A percentile compares a stretch with the other conserved stretches of the same genome.
phyloP scores from a whole-genome alignment of 2,329 filamentous ascomycete genomes.

The Cercospora zeae-maydis region DNA sequence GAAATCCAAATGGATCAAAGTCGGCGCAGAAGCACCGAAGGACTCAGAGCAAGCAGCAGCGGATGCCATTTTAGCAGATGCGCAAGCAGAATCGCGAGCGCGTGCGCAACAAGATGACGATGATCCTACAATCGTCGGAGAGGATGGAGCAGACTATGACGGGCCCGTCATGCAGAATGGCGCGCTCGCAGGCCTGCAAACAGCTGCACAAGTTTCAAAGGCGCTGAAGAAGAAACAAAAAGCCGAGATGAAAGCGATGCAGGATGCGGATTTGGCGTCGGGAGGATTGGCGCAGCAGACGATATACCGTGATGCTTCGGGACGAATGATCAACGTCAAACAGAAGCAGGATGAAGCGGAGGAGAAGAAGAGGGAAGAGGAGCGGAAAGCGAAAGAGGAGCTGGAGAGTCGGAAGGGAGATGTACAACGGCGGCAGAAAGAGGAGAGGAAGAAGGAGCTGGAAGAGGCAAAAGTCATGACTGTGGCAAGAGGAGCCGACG shows the following conservation, averaged over 20 bases:
- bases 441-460: conserved; percentile 62
- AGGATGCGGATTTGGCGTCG: conserved; percentile 44
- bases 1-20: conserved; percentile 76
- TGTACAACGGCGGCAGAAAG: conserved; percentile 69
- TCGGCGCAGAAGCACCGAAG: conserved; percentile 54
- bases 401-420: conserved; percentile 75
- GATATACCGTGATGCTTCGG: conserved; percentile 91
- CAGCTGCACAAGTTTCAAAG: conserved; percentile 65
- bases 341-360: conserved; percentile 86
- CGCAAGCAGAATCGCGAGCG: conserved; percentile 32
- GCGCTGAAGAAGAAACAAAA: conserved; percentile 60
- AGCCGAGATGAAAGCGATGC: conserved; percentile 55
- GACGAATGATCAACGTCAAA: conserved; percentile 86
- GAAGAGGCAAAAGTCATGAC: conserved; percentile 79
- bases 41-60: conserved; percentile 62
- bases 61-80: conserved; percentile 38
- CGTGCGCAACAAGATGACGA: conserved; percentile 36
- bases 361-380: conserved; percentile 71
- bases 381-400: conserved; percentile 60
- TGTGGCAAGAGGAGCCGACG: conserved; percentile 76
- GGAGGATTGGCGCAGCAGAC: conserved; percentile 65
- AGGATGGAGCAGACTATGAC: conserved; percentile 48
- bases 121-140: conserved; percentile 51
- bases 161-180: conserved; percentile 78
- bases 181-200: conserved; percentile 82